Percentiles rank a stretch among this genome's conserved stretches.
phyloP scores from a whole-genome alignment of 2,329 filamentous ascomycete species.

The Exophiala oligosperma region DNA sequence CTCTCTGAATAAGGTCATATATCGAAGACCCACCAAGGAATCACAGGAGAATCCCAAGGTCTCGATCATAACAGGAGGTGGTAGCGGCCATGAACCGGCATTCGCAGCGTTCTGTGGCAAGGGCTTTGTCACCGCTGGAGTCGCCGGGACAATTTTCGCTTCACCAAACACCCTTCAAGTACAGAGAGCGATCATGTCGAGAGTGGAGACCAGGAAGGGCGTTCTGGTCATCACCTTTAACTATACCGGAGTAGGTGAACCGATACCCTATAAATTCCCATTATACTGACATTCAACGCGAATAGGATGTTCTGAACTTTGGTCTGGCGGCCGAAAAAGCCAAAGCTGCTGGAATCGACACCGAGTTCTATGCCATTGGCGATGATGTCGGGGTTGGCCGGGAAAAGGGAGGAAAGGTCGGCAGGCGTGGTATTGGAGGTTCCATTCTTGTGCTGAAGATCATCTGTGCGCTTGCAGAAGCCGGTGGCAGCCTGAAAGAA shows the following conservation, averaged over 20 bases:
- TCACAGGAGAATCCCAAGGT: slow-evolving; percentile 60
- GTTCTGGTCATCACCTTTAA: slow-evolving; percentile 73
- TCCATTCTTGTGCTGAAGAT: slow-evolving; percentile 92
- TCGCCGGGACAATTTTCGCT: slow-evolving; percentile 85
- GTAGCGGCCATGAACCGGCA: slow-evolving; percentile 69
- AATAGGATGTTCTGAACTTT: slow-evolving; percentile 81
- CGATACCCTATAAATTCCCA: no score
- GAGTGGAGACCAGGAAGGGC: slow-evolving; percentile 70
- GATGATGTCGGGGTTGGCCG: slow-evolving; percentile 91
- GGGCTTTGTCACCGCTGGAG: slow-evolving; percentile 76
- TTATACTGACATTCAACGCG: slow-evolving; percentile 9
- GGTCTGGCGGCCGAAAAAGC: slow-evolving; percentile 93
- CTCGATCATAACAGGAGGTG: slow-evolving; percentile 83
- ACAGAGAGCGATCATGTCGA: slow-evolving; percentile 68
- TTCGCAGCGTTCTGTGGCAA: slow-evolving; percentile 83
- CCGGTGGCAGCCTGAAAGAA: slow-evolving; percentile 66
- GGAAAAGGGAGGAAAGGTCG: slow-evolving; percentile 83
- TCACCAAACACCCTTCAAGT: slow-evolving; percentile 82
- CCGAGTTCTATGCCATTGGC: slow-evolving; percentile 87
- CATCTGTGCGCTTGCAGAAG: slow-evolving; percentile 76
- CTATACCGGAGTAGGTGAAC: no score
- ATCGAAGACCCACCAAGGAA: slow-evolving; percentile 60
- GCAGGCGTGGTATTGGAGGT: slow-evolving; percentile 84
- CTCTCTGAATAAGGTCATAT: slow-evolving; percentile 77
- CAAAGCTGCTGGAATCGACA: slow-evolving; percentile 70